These are phyloP conservation scores for Hypholoma sublateritium DNA, from an alignment of 768 basidiomycete genomes.

Conservation along the genomic window DNA sequence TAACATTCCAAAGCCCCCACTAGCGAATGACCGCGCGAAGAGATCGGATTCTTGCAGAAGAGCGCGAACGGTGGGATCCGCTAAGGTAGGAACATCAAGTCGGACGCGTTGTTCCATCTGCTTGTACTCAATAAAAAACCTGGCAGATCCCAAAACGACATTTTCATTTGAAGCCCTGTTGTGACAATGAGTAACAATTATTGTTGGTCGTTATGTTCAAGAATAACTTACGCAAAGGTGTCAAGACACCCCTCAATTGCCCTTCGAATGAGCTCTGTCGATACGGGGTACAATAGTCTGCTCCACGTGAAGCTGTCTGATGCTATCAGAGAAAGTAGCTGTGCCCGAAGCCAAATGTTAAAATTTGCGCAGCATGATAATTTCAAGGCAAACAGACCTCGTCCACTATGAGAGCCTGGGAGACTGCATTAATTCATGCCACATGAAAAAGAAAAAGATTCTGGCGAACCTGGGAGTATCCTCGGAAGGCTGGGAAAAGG, in stretches of 20 bases:
- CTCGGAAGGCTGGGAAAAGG: slow-evolving; percentile 77
- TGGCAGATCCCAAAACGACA: slow-evolving; percentile 70
- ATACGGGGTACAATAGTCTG: slow-evolving; percentile 56
- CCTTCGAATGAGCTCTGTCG: slow-evolving; percentile 64
- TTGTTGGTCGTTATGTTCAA: slow-evolving; percentile 5
- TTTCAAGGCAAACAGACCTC: slow-evolving; percentile 51
- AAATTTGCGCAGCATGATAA: slow-evolving; percentile 14
- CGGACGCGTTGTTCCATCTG: slow-evolving; percentile 77
- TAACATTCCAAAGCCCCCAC: slow-evolving; percentile 74
- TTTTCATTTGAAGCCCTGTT: slow-evolving; percentile 58
- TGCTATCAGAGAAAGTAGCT: slow-evolving; percentile 71
- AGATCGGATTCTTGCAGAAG: slow-evolving; percentile 85
- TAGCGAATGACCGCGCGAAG: slow-evolving; percentile 79
- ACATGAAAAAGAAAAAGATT: slow-evolving; percentile 9
- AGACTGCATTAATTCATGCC: slow-evolving; percentile 21
- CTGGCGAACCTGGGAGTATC: slow-evolving; percentile 69
- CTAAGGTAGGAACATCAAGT: slow-evolving; percentile 76
- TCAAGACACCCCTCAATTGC: slow-evolving; percentile 66
- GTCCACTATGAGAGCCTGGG: slow-evolving; percentile 74
- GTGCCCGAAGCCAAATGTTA: slow-evolving; percentile 16
- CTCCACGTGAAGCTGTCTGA: slow-evolving; percentile 75
- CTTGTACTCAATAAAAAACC: slow-evolving; percentile 73
- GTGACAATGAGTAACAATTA: slow-evolving; percentile 8
- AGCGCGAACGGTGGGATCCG: slow-evolving; percentile 71
- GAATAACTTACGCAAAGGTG: slow-evolving; percentile 63